These are phyloP conservation scores for Diospyros lotus DNA, from an alignment of 148 eudicot species.

Conservation along the genomic window DNA sequence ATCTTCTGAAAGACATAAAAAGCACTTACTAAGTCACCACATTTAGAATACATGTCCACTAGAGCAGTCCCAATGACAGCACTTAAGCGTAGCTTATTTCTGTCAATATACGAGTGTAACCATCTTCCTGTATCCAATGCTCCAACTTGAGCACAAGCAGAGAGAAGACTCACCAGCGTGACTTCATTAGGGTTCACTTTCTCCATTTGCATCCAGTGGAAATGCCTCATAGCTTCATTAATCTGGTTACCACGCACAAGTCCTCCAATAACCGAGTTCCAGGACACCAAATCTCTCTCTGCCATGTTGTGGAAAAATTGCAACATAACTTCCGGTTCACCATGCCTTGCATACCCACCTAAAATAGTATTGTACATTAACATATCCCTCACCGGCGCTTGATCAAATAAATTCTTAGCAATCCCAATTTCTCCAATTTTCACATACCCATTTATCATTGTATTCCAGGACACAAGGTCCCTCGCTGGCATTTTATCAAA, in stretches of 20 bases:
- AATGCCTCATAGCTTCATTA: slow-evolving; percentile 19
- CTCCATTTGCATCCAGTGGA: slow-evolving; percentile 16
- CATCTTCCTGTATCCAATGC: slow-evolving; percentile 22
- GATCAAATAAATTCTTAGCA: slow-evolving; percentile 13
- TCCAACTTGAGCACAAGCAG: slow-evolving; percentile 27
- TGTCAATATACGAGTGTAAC: slow-evolving; percentile 20
- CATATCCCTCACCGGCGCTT: slow-evolving; percentile 19
- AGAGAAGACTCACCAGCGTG: slow-evolving; percentile 16
- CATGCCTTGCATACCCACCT: slow-evolving; percentile 19
- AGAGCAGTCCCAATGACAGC: slow-evolving; percentile 18
- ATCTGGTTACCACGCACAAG: slow-evolving; percentile 13
- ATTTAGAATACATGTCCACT: slow-evolving; percentile 22
- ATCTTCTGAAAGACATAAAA: slow-evolving; percentile 13
- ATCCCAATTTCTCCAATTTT: slow-evolving; percentile 12
- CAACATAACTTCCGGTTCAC: slow-evolving; percentile 15
- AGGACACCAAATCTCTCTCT: slow-evolving; percentile 23
- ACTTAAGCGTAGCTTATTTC: slow-evolving; percentile 5
- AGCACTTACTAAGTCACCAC: slow-evolving; percentile 22
- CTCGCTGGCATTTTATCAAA: slow-evolving; percentile 17
- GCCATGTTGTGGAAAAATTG: slow-evolving; percentile 22
- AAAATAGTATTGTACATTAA: slow-evolving; percentile 22
- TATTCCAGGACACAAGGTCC: slow-evolving; percentile 23
- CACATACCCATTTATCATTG: slow-evolving; percentile 16
- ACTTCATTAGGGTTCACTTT: slow-evolving; percentile 20
- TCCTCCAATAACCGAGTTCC: slow-evolving; percentile 26